phyloP scores from a whole-genome alignment of 495 filamentous ascomycete species.

The Talaromyces stipitatus region DNA sequence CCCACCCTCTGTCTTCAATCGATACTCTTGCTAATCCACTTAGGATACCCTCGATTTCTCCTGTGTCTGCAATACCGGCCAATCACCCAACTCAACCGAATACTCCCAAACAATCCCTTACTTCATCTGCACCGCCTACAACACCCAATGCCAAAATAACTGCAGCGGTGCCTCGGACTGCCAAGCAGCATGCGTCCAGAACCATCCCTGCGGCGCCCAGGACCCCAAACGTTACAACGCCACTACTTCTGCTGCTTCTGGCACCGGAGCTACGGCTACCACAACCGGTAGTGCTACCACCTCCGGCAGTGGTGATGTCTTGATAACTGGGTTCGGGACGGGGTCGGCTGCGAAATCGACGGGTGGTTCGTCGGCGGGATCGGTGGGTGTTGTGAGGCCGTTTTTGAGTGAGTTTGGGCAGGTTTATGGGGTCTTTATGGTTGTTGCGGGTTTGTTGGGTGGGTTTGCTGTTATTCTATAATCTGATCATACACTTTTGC shows the following conservation, averaged over 20 bases:
- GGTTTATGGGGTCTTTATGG: slow-evolving; percentile 48
- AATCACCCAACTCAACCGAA: slow-evolving; percentile 67
- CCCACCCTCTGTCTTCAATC: not conserved
- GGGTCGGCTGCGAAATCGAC: slow-evolving; percentile 24
- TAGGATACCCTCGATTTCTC: slow-evolving; percentile 50
- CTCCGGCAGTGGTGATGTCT: slow-evolving; percentile 20
- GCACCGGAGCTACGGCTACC: slow-evolving; percentile 31
- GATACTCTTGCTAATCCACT: not conserved
- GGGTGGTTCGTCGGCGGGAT: slow-evolving; percentile 20
- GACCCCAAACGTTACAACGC: slow-evolving; percentile 55
- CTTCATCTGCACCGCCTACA: slow-evolving; percentile 68
- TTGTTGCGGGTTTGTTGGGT: slow-evolving; percentile 52
- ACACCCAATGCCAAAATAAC: slow-evolving; percentile 57
- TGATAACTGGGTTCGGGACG: slow-evolving; percentile 46
- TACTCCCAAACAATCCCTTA: slow-evolving; percentile 84
- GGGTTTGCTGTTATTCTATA: slow-evolving; percentile 57
- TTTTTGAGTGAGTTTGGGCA: slow-evolving; percentile 43
- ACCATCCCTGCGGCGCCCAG: slow-evolving; percentile 77
- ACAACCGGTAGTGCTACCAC: slow-evolving; percentile 27
- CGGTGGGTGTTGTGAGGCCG: slow-evolving; percentile 22
- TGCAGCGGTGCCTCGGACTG: slow-evolving; percentile 56
- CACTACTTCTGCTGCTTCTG: slow-evolving; percentile 45
- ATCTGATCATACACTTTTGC: slow-evolving; percentile 6
- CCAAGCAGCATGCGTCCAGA: slow-evolving; percentile 52
- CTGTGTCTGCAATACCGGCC: slow-evolving; percentile 70